Conservation (phyloP, 495 filamentous ascomycete genomes). For the Friedmanniomyces endolithicus region DNA sequence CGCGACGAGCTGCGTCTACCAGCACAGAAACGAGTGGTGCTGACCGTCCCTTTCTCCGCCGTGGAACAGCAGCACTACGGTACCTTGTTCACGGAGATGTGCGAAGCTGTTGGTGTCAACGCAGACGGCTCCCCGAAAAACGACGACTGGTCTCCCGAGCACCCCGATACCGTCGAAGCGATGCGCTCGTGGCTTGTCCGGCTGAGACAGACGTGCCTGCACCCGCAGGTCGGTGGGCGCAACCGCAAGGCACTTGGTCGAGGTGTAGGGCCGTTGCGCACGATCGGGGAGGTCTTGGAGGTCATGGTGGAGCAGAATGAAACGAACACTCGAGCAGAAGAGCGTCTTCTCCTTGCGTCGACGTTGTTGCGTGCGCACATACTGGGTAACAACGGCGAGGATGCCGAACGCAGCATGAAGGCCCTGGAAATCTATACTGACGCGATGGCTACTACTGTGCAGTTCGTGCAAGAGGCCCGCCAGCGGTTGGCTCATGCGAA, state of each 20-base stretch:
- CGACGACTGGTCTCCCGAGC: conserved; percentile 51
- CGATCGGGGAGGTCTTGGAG: conserved; percentile 70
- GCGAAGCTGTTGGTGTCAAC: conserved; percentile 52
- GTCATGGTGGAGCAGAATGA: conserved; percentile 82
- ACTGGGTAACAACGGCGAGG: conserved; percentile 47
- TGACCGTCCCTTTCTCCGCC: conserved; percentile 76
- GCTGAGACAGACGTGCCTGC: conserved; percentile 75
- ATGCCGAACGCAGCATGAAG: conserved; percentile 32
- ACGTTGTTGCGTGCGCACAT: conserved; percentile 61
- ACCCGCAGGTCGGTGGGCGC: conserved; percentile 60
- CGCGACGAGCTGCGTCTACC: conserved; percentile 61
- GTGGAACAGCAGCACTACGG: conserved; percentile 82
- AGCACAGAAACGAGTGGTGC: conserved; percentile 68
- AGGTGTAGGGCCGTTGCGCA: conserved; percentile 54
- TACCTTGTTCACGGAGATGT: conserved; percentile 60
- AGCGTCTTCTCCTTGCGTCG: conserved; percentile 48
- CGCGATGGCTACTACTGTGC: conserved; percentile 41
- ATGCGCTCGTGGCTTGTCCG: conserved; percentile 60
- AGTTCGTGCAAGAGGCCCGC: conserved; percentile 52
- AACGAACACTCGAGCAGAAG: conserved; percentile 46
- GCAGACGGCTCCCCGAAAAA: conserved; percentile 46
- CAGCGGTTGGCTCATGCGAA: conserved; percentile 44
- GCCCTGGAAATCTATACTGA: conserved; percentile 57
- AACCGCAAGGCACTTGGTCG: conserved; percentile 57
- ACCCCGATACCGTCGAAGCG: conserved; percentile 41